These are phyloP conservation scores for Suillus alpinus DNA, from an alignment of 768 basidiomycete genomes.

Conservation along the genomic window DNA sequence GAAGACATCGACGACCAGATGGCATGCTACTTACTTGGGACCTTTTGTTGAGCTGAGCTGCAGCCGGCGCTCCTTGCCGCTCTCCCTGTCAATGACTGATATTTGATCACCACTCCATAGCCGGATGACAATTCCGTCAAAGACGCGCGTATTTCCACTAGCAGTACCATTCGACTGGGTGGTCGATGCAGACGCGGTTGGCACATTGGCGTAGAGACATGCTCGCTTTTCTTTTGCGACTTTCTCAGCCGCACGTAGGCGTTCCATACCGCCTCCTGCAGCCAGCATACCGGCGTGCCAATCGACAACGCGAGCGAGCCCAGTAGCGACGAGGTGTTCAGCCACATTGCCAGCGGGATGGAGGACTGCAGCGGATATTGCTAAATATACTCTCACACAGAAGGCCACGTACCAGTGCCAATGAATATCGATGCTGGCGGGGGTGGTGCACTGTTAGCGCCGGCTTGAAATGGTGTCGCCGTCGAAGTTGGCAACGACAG, in stretches of 20 bases:
- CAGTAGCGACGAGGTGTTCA: slow-evolving; percentile 78
- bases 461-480: slow-evolving; percentile 76
- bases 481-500: slow-evolving; percentile 77
- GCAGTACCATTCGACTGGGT: slow-evolving; percentile 47
- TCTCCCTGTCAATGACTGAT: slow-evolving; percentile 72
- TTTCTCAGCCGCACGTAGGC: slow-evolving; percentile 81
- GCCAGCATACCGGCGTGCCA: slow-evolving; percentile 98
- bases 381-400: neutral
- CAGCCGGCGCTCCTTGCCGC: slow-evolving; percentile 73
- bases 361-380: slow-evolving; percentile 45
- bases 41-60: slow-evolving; percentile 88
- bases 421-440: slow-evolving; percentile 84
- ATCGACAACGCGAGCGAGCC: slow-evolving; percentile 89
- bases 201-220: slow-evolving; percentile 63
- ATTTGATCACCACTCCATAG: slow-evolving; percentile 94
- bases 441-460: slow-evolving; percentile 46
- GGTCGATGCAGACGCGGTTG: slow-evolving; percentile 32
- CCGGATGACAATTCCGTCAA: slow-evolving; percentile 81
- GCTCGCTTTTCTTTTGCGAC: slow-evolving; percentile 71
- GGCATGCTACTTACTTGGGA: slow-evolving; percentile 58
- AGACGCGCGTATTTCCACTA: slow-evolving; percentile 49
- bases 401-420: slow-evolving; percentile 58
- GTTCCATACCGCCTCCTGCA: slow-evolving; percentile 80
- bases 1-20: neutral
- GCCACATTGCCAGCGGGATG: slow-evolving; percentile 96